Conservation (phyloP, 768 basidiomycete genomes). For the Lepiota brunneoincarnata region DNA sequence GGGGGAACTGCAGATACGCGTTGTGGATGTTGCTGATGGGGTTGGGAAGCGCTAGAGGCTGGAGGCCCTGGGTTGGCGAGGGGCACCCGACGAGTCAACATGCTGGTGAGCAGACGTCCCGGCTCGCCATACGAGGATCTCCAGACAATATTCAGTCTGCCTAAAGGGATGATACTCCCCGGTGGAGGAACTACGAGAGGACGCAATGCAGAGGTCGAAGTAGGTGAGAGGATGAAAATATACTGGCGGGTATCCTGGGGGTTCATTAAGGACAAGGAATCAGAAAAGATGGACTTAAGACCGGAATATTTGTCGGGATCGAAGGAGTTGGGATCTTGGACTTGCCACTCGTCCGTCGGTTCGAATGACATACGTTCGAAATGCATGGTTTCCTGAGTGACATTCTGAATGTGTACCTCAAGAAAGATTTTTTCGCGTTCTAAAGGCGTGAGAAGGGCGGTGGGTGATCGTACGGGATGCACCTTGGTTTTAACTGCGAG, state of each 20-base stretch:
- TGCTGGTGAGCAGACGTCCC: slow-evolving; percentile 84
- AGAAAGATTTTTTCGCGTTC: slow-evolving; percentile 86
- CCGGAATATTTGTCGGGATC: slow-evolving; percentile 21
- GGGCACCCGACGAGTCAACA: slow-evolving; percentile 81
- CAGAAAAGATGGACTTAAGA: slow-evolving; percentile 47
- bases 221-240: slow-evolving; percentile 74
- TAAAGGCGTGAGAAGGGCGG: slow-evolving; percentile 56
- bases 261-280: slow-evolving; percentile 67
- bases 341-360: slow-evolving; percentile 63
- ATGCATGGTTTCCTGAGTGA: slow-evolving; percentile 72
- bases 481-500: slow-evolving; percentile 95
- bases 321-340: slow-evolving; percentile 49
- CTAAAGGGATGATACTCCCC: slow-evolving; percentile 75
- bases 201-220: slow-evolving; percentile 40
- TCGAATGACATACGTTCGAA: slow-evolving; percentile 84
- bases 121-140: slow-evolving; percentile 81
- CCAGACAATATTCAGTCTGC: slow-evolving; percentile 90
- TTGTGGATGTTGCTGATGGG: slow-evolving; percentile 33
- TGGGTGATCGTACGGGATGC: slow-evolving; percentile 70
- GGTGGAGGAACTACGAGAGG: slow-evolving; percentile 40
- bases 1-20: slow-evolving; percentile 73
- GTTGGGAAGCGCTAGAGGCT: slow-evolving; percentile 71
- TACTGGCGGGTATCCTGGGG: slow-evolving; percentile 88
- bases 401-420: slow-evolving; percentile 90
- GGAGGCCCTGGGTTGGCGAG: slow-evolving; percentile 46